Evolutionary conservation across 1,284 basidiomycete species (phyloP).

Genomic region (Malassezia caprae): DNA sequence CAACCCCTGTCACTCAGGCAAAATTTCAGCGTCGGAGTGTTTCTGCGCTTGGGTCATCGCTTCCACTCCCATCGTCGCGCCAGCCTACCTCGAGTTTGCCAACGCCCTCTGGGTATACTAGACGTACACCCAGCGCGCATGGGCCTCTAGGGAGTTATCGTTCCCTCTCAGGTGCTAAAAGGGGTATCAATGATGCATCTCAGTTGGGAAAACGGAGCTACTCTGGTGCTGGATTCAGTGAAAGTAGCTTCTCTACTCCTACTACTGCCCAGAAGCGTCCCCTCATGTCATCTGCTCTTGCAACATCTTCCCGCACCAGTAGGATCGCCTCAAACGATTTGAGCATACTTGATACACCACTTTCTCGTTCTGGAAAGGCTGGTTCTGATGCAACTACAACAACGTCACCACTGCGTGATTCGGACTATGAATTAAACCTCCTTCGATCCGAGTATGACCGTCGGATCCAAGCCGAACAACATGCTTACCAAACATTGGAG

Average conservation of each 20-base stretch:
- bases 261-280: constrained; percentile 16
- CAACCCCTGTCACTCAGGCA: not conserved
- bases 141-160: constrained; percentile 14
- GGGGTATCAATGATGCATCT: not conserved
- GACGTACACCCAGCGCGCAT: not conserved
- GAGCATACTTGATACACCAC: constrained; percentile 16
- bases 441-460: constrained; percentile 33
- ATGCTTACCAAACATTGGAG: constrained; percentile 34
- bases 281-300: constrained; percentile 22
- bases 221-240: not conserved
- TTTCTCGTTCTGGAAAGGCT: constrained; percentile 19
- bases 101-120: not conserved
- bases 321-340: constrained; percentile 11
- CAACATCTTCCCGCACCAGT: constrained; percentile 18
- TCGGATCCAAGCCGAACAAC: constrained; percentile 24
- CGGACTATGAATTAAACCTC: constrained; percentile 25
- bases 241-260: constrained; percentile 11
- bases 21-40: constrained; percentile 6
- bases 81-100: not conserved
- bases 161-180: not conserved
- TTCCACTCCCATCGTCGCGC: constrained; percentile 8
- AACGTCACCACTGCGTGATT: not conserved
- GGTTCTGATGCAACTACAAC: not conserved
- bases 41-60: constrained; percentile 3
- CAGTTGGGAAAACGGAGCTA: constrained; percentile 11